A percentile compares a stretch with the other conserved stretches of the same genome.
Evolutionary conservation across 1,139 yeast genomes (phyloP).

Genomic region (Blastobotrys elegans): DNA sequence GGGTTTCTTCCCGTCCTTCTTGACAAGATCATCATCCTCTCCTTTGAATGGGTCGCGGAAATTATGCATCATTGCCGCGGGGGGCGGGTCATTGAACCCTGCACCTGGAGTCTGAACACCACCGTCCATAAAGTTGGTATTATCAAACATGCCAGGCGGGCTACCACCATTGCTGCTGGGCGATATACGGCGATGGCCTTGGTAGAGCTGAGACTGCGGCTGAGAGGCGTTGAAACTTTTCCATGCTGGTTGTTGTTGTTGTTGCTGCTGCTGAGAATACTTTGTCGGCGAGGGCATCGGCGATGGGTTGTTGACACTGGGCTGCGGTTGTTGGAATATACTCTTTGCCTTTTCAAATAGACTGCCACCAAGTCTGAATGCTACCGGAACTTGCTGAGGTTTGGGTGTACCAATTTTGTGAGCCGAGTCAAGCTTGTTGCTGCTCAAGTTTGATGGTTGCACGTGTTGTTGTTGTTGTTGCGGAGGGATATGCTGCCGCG

Average conservation of each 20-base stretch:
- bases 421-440: constrained; percentile 1
- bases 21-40: constrained; percentile 2
- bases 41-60: constrained; percentile 7
- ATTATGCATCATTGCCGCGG: constrained; percentile 7
- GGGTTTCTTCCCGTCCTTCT: no score
- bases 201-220: background rate
- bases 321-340: constrained; percentile 13
- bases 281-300: background rate
- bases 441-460: background rate
- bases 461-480: background rate
- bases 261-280: background rate
- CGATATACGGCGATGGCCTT: background rate
- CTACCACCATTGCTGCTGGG: background rate
- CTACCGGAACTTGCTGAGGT: constrained; percentile 6
- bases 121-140: background rate
- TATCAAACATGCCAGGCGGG: constrained; percentile 2
- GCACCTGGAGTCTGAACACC: background rate
- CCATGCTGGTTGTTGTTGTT: background rate
- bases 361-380: constrained; percentile 12
- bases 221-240: constrained; percentile 1
- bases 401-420: constrained; percentile 5
- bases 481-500: background rate
- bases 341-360: constrained; percentile 9
- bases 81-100: constrained; percentile 9
- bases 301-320: background rate